Percentiles rank a stretch among this genome's conserved stretches.
phyloP scores from a whole-genome alignment of 1,284 basidiomycete genomes.

The Melampsora medusae region DNA sequence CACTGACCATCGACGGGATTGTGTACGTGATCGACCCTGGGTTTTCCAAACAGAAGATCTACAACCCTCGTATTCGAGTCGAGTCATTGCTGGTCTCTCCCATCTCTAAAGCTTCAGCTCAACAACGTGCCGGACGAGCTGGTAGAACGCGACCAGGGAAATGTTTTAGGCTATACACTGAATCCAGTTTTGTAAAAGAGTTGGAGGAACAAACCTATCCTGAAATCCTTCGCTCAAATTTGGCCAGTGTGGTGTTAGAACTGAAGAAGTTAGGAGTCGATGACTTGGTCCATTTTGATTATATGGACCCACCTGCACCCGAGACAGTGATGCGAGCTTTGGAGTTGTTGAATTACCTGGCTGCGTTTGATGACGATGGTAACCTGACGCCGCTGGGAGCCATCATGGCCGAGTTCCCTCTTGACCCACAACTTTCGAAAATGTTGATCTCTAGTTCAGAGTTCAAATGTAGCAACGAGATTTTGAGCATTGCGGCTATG shows the following conservation, averaged over 20 bases:
- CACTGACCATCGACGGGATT: conserved; percentile 95
- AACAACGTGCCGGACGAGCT: conserved; percentile 93
- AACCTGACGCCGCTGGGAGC: conserved; percentile 79
- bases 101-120: conserved; percentile 93
- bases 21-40: conserved; percentile 98
- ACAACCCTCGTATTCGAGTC: conserved; percentile 92
- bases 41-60: conserved; percentile 95
- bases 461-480: conserved; percentile 93
- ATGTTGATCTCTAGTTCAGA: conserved; percentile 91
- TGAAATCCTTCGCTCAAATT: conserved; percentile 69
- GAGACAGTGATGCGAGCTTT: conserved; percentile 97
- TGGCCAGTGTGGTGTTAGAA: conserved; percentile 91
- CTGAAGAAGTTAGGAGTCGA: conserved; percentile 81
- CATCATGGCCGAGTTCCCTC: conserved; percentile 96
- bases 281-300: conserved; percentile 76
- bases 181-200: conserved; percentile 93
- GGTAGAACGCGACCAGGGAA: conserved; percentile 94
- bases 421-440: conserved; percentile 95
- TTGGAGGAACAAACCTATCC: conserved; percentile 95
- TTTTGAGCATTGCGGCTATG: conserved; percentile 93
- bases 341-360: conserved; percentile 87
- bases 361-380: conserved; percentile 91
- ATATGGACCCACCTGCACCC: conserved; percentile 93
- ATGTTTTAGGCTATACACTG: conserved; percentile 94
- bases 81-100: conserved; percentile 90